Base-by-base conservation (phyloP, 495 filamentous ascomycete genomes). In the Penicillium parvum region DNA sequence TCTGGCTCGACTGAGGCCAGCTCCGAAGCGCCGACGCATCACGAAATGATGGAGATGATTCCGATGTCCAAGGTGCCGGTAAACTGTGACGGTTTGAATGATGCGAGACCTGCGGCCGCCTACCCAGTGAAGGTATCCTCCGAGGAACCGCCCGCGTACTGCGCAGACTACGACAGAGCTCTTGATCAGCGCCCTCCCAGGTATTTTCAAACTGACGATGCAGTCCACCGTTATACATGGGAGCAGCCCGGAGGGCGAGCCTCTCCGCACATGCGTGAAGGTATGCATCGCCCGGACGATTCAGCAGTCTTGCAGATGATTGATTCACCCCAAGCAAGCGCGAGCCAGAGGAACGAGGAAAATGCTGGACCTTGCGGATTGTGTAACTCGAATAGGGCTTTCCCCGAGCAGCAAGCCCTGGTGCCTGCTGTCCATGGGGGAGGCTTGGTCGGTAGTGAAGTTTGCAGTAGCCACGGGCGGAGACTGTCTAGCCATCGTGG, bases 41-140 rank as follows among this genome's bases (percentile, higher is more conserved):
- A 11, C 12, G 3, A 2, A 42, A 38, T 28, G 30, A 37, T 20
- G n/a, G n/a, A n/a, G n/a, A n/a, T n/a, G n/a, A 18, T 29, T 9
- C 42, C 43, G n/a, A 38, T 33, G 4, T 37, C 48, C 14, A 27
- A 42, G 7, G 7, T 18, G 7, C 27, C 16, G 25, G 32, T 21
- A 7, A 32, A 15, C 1, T 17, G 36, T 4, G 17, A 4, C 4
- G 10, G 12, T n/a, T 5, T 22, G 6, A 8, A 37, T 37, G 41
- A 32, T 20, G 11, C 34, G 11, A 22, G 30, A 11, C 11, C 37
- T 0, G 14, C 20, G 10, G 14, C 19, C 18, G 12, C 17, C 0
- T 19, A 18, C 11, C n/a, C 14, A 6, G 45, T 32, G 45, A 38
- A 7, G 27, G 14, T 37, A 8, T 4, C 20, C n/a, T 12, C 20